Base-by-base conservation (phyloP, 345 rosid genomes). In the Rubroshorea leprosula region DNA sequence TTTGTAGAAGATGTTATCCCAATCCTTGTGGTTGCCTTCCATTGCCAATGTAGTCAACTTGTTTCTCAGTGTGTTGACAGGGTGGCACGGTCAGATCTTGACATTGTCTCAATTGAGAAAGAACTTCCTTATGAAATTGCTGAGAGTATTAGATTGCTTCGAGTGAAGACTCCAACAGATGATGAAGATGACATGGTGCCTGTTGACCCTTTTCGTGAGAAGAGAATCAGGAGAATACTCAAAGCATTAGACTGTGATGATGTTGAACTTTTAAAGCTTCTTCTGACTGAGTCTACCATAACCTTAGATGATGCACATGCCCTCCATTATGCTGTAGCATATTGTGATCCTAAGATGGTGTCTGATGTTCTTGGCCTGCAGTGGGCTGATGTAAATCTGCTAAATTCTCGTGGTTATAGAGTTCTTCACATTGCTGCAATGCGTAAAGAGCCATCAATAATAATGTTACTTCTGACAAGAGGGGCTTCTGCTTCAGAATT, bases 241-340 rank as follows among this genome's bases (percentile, higher is more conserved):
- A 93, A 75, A 75, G 97, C 99, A 55, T 73, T 93, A 26, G 99
- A 93, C 67, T 89, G 94, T 0, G 99, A 93, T 58, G 99, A 93
- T 79, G 74, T 93, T 19, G 99, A 93, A 69, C 97, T 89, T 16
- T 87, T 93, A 60, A 74, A 74, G 57, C 96, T 93, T 70, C 91
- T 93, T 15, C 72, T 93, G 41, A 70, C 85, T 0, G 97, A 93
- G 68, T 87, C 99, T 63, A 70, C 78, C 20, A 71, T 83, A 68
- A 82, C 84, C 60, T 76, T 93, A 60, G 88, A 93, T 65, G 78
- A 80, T 62, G 99, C 91, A 21, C 63, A 80, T 48, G 97, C 91
- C 23, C 83, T 93, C 60, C 99, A 89, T 75, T 93, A 93, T 54
- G 82, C 85, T 62, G 91, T 81, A 17, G 96, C 96, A 10, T 89